Conservation (phyloP, 169 alveolate genomes). For the Cryptosporidium sp. region DNA sequence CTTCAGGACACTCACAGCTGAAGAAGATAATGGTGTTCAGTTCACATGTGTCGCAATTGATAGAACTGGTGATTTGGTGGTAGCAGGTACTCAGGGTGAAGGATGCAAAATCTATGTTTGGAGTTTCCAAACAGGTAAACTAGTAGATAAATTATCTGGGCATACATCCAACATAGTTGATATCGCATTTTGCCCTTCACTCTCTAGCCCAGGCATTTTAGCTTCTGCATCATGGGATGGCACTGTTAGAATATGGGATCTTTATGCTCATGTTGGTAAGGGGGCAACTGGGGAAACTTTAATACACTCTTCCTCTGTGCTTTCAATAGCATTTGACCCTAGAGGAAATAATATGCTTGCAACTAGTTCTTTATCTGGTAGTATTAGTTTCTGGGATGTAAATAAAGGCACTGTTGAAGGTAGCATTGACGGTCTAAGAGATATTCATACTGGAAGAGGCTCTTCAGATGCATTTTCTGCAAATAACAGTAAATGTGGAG, state of each 20-base stretch:
- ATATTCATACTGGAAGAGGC: conserved; percentile 84
- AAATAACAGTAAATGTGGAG: conserved; percentile 76
- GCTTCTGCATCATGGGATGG: conserved; percentile 97
- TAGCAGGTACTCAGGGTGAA: conserved; percentile 97
- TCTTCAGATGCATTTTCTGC: conserved; percentile 83
- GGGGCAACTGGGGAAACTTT: conserved; percentile 92
- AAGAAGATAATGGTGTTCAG: conserved; percentile 82
- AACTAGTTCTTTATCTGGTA: conserved; percentile 85
- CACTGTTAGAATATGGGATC: conserved; percentile 91
- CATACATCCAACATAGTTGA: conserved; percentile 94
- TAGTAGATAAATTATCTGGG: conserved; percentile 90
- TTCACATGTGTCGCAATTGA: conserved; percentile 94
- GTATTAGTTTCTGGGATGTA: conserved; percentile 86
- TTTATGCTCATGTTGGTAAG: conserved; percentile 87
- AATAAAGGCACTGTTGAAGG: conserved; percentile 84
- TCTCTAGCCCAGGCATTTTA: conserved; percentile 85
- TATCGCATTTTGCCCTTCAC: conserved; percentile 87
- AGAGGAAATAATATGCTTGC: conserved; percentile 92
- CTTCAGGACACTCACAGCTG: conserved; percentile 89
- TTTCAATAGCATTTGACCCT: conserved; percentile 89
- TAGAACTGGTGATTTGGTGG: conserved; percentile 95
- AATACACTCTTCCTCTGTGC: conserved; percentile 88
- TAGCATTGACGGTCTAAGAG: conserved; percentile 89
- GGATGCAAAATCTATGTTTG: conserved; percentile 84
- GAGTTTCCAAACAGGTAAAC: conserved; percentile 87